A percentile compares a stretch with the other conserved stretches of the same genome.
These are phyloP conservation scores for Wickerhamiella allomyrinae DNA, from an alignment of 805 yeast species.

Conservation along the genomic window DNA sequence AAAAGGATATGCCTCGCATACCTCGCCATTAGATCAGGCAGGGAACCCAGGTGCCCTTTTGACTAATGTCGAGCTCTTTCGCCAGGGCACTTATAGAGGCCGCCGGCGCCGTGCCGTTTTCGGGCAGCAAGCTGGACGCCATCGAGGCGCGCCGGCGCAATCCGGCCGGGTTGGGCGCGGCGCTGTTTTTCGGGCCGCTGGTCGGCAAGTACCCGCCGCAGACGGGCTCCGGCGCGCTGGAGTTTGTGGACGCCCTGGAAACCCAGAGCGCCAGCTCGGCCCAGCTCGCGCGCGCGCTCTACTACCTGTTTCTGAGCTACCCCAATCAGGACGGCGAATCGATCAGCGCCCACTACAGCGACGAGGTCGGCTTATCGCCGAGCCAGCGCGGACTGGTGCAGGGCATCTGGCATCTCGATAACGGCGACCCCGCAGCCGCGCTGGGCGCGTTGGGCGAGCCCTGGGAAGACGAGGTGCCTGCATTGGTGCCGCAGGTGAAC, in stretches of 20 bases:
- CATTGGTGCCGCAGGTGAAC: not conserved
- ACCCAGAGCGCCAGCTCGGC: not conserved
- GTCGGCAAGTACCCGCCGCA: constrained; percentile 1
- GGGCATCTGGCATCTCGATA: constrained; percentile 5
- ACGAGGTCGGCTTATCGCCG: not conserved
- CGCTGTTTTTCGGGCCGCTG: not conserved
- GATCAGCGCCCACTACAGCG: not conserved
- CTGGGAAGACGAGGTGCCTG: constrained; percentile 2
- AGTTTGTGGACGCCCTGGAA: not conserved
- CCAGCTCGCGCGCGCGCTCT: not conserved
- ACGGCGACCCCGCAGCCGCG: not conserved
- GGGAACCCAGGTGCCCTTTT: not conserved
- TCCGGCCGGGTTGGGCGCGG: not conserved
- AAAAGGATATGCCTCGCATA: too few relatives aligned
- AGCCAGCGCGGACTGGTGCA: constrained; percentile 5
- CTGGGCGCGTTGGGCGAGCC: not conserved
- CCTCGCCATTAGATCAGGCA: too few relatives aligned
- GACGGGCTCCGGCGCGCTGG: not conserved
- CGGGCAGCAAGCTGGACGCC: not conserved
- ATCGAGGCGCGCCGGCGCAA: not conserved
- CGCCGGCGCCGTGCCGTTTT: not conserved
- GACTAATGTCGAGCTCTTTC: not conserved
- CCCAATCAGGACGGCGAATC: constrained; percentile 1
- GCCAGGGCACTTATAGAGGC: not conserved
- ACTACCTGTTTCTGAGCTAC: constrained; percentile 1